These are phyloP conservation scores for Miscanthus lutarioriparius DNA, from an alignment of 176 grass and related monocot species.

Conservation along the genomic window DNA sequence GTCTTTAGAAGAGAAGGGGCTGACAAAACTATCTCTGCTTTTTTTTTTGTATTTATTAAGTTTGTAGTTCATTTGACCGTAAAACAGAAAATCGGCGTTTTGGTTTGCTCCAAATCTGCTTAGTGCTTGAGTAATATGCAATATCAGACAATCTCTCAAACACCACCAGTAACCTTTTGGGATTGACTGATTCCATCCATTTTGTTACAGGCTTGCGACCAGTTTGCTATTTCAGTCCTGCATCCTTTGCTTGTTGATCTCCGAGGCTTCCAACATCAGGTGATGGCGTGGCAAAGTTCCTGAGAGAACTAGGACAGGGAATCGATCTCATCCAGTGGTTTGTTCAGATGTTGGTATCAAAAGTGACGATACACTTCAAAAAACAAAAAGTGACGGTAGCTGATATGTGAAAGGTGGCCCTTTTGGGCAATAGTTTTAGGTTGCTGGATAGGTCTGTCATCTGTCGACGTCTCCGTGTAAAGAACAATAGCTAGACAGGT, in stretches of 20 bases:
- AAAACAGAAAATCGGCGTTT: too few relatives aligned
- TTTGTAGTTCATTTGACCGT: too few relatives aligned
- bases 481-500: conserved; percentile 36
- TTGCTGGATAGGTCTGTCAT: conserved; percentile 32
- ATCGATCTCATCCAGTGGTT: conserved; percentile 21
- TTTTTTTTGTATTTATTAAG: too few relatives aligned
- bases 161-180: not conserved
- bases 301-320: not conserved
- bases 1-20: too few relatives aligned
- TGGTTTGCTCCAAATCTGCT: too few relatives aligned
- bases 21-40: too few relatives aligned
- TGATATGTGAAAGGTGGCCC: conserved; percentile 13
- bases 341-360: conserved; percentile 43
- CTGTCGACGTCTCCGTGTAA: conserved; percentile 28
- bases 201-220: conserved; percentile 32
- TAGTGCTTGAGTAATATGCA: too few relatives aligned
- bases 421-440: conserved; percentile 27
- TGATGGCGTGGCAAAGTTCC: conserved; percentile 6
- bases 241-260: conserved; percentile 36
- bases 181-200: not conserved
- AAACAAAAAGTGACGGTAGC: not conserved
- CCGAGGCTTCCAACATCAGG: conserved; percentile 7
- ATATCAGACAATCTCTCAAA: not conserved
- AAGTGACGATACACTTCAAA: not conserved
- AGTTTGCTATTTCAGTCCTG: conserved; percentile 28